A percentile compares a stretch with the other conserved stretches of the same genome.
Conservation (phyloP, 2,329 filamentous ascomycete genomes). For the Diatrype stigma region DNA sequence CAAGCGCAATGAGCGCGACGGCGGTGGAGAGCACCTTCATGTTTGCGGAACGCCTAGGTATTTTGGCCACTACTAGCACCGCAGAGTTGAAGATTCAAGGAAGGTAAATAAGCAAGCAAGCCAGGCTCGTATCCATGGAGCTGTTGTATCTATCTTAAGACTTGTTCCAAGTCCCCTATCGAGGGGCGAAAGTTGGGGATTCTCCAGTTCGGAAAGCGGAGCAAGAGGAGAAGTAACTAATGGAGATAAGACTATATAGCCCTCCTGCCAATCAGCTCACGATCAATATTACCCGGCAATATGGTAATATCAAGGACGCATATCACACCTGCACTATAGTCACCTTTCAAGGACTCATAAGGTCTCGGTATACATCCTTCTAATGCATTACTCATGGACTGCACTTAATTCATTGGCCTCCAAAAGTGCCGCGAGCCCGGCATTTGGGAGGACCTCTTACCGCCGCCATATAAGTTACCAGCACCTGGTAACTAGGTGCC, state of each 20-base stretch:
- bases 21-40: slow-evolving; percentile 8
- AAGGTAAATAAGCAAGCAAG: background rate
- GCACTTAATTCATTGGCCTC: background rate
- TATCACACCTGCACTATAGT: background rate
- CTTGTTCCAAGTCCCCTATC: background rate
- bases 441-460: too few relatives aligned
- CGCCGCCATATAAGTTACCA: too few relatives aligned
- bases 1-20: slow-evolving; percentile 8
- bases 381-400: background rate
- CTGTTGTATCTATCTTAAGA: slow-evolving; percentile 5
- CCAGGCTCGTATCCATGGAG: slow-evolving; percentile 2
- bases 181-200: background rate
- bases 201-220: background rate
- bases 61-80: slow-evolving; percentile 1
- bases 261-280: background rate
- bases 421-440: background rate
- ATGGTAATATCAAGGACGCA: background rate
- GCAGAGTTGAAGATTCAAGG: slow-evolving; percentile 3
- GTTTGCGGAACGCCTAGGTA: background rate
- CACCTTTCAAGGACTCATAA: background rate
- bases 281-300: background rate
- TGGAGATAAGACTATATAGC: background rate
- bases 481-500: too few relatives aligned
- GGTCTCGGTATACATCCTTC: background rate
- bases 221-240: background rate